Percentiles rank a stretch among this genome's conserved stretches.
Conservation (phyloP, 1,284 basidiomycete species). For the Ustilago esculenta region DNA sequence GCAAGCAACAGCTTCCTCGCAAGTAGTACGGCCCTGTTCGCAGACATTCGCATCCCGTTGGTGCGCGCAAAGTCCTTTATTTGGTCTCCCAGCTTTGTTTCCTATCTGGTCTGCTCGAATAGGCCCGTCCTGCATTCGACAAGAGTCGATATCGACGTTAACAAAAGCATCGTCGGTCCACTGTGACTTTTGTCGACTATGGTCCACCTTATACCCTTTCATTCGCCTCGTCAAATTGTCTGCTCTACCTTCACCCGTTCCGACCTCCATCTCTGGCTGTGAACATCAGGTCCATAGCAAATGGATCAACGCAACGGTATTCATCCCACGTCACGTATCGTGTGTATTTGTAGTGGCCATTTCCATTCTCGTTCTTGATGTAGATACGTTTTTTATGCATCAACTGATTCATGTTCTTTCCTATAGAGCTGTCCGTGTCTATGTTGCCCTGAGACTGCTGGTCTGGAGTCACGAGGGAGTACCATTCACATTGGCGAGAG, state of each 20-base stretch:
- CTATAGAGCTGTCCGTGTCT: no score
- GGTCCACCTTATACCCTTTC: conserved; percentile 28
- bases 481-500: no score
- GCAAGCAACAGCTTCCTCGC: conserved; percentile 38
- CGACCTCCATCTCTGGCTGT: neutral
- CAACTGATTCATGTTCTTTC: no score
- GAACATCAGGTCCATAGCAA: no score
- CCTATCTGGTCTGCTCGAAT: conserved; percentile 26
- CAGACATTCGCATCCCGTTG: conserved; percentile 31
- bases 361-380: no score
- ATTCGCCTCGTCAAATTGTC: conserved; percentile 35
- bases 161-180: conserved; percentile 20
- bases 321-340: conserved; percentile 26
- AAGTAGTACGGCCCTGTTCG: conserved; percentile 39
- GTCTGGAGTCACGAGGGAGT: no score
- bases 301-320: conserved; percentile 5
- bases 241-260: conserved; percentile 8
- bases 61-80: conserved; percentile 13
- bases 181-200: conserved; percentile 17
- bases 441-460: no score
- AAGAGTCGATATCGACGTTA: conserved; percentile 16
- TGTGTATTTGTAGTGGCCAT: conserved; percentile 43
- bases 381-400: no score
- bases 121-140: conserved; percentile 35
- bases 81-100: conserved; percentile 7